phyloP scores from a whole-genome alignment of 768 basidiomycete genomes.

The Tylopilus felleus region DNA sequence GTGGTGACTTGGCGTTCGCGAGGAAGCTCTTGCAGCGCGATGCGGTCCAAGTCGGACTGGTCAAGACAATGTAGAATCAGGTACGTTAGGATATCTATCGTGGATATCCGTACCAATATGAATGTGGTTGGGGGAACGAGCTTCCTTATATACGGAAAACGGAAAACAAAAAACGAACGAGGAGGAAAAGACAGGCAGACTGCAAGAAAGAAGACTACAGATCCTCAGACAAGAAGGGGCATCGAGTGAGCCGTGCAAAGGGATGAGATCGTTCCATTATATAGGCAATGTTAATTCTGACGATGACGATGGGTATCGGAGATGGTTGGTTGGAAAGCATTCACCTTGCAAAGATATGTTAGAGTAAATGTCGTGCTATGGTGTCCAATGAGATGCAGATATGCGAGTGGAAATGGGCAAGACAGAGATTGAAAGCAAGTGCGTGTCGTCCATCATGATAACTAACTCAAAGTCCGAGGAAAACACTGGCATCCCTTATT shows the following conservation, averaged over 20 bases:
- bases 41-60: neutral
- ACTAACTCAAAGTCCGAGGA: neutral
- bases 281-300: neutral
- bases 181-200: neutral
- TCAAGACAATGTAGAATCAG: neutral
- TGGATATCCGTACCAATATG: neutral
- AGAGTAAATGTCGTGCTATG: conserved; percentile 16
- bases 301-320: conserved; percentile 2
- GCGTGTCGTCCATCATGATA: conserved; percentile 5
- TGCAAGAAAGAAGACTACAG: neutral
- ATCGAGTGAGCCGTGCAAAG: too few species aligned
- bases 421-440: conserved; percentile 8
- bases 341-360: conserved; percentile 14
- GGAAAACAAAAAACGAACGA: neutral
- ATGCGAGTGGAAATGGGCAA: conserved; percentile 16
- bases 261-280: neutral
- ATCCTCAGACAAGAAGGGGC: neutral
- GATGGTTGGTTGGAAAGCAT: conserved; percentile 7
- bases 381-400: conserved; percentile 22
- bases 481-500: conserved; percentile 6
- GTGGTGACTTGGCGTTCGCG: neutral
- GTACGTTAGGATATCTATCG: neutral
- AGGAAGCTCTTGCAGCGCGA: too few species aligned
- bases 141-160: neutral
- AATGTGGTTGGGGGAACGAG: neutral